Base-by-base conservation (phyloP, 345 rosid genomes). In the Turnera subulata region DNA sequence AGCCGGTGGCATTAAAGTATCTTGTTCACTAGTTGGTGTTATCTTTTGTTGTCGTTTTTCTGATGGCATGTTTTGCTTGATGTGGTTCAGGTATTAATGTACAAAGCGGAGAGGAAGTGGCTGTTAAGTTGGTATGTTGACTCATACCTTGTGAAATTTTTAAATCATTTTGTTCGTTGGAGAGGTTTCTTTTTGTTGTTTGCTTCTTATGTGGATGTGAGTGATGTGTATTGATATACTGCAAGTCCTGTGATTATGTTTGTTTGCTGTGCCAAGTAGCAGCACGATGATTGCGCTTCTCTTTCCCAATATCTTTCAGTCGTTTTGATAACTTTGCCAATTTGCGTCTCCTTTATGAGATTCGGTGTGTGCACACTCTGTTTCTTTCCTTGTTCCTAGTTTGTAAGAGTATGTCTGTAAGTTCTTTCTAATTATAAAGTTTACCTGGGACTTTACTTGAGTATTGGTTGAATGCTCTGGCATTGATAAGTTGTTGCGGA, bases 31-130 rank as follows among this genome's bases (percentile, higher is more conserved):
- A 11, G 3, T 44, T 25, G 7, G 12, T 15, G 17, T 19, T 52
- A 35, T 65, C 14, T 53, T 56, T 22, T 50, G 29, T 26, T 45
- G 25, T 38, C 65, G 21, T 53, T 20, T 51, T 50, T 18, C 2
- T 54, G 22, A 9, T 51, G 26, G 5, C 16, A 13, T 11, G 21
- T 11, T 57, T 57, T 33, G 43, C 2, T 45, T 45, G 13, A 17
- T 51, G 68, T 72, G 25, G 53, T 58, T 54, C 55, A 86, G 93
- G 81, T 53, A 79, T 86, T 20, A 81, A 86, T 67, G 76, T 86
- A 16, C 89, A 83, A 62, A 83, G 77, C 20, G 87, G 89, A 79
- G 93, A 86, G 55, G 89, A 86, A 76, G 88, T 86, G 68, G 93
- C 83, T 79, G 85, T 86, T 55, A 86, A 86, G 73, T 66, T 86